Percentiles rank a stretch among this genome's conserved stretches.
phyloP scores from a whole-genome alignment of 805 yeast species.

The Lachancea kluyveri region DNA sequence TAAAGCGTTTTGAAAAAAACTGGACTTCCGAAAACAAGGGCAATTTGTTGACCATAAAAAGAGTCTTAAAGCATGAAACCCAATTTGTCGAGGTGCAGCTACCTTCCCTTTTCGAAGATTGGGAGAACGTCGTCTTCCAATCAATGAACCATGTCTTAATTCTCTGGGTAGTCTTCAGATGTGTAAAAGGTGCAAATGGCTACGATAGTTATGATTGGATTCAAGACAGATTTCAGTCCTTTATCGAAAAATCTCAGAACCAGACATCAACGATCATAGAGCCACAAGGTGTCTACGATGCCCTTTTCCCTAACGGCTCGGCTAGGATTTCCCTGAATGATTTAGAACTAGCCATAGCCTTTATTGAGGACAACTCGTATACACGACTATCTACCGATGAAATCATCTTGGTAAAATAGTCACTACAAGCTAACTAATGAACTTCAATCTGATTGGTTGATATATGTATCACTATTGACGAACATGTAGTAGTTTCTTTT shows the following conservation, averaged over 20 bases:
- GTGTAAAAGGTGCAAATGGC: neutral
- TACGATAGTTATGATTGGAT: constrained; percentile 4
- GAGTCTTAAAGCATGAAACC: constrained; percentile 45
- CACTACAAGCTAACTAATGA: no score
- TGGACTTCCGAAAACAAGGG: constrained; percentile 38
- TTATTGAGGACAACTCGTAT: constrained; percentile 15
- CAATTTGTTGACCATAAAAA: constrained; percentile 43
- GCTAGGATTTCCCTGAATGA: constrained; percentile 9
- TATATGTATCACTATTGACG: no score
- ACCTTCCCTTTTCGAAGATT: constrained; percentile 40
- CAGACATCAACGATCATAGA: neutral
- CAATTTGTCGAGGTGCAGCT: constrained; percentile 42
- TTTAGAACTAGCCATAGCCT: constrained; percentile 11
- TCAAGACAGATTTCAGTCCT: neutral
- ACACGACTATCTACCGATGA: constrained; percentile 21
- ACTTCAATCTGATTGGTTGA: no score
- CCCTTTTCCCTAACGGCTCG: constrained; percentile 6
- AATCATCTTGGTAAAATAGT: constrained; percentile 17
- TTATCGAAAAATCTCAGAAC: neutral
- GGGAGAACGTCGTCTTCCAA: constrained; percentile 35
- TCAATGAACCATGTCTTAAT: constrained; percentile 3
- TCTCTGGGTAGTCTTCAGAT: constrained; percentile 5
- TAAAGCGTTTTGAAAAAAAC: constrained; percentile 46
- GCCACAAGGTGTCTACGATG: neutral
- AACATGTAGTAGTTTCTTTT: no score